Percentiles rank a stretch among this genome's conserved stretches.
phyloP scores from a whole-genome alignment of 2,329 filamentous ascomycete genomes.

The Penicillium sp. region DNA sequence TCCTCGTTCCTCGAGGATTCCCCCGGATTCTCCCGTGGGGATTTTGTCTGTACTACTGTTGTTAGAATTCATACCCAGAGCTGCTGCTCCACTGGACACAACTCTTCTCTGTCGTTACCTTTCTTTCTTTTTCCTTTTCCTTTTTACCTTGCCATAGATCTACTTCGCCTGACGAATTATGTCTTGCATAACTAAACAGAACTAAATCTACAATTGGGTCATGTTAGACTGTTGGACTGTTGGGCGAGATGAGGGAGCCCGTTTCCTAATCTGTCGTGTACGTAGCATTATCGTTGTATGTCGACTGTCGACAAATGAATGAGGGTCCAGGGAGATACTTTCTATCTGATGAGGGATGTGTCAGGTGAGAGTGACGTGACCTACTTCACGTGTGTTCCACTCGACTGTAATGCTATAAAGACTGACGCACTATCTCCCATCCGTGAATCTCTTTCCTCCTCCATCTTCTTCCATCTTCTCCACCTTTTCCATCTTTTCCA shows the following conservation, averaged over 20 bases:
- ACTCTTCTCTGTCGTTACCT: slow-evolving; percentile 8
- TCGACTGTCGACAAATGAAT: too few species aligned
- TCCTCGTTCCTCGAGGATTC: not conserved
- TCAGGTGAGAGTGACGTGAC: too few species aligned
- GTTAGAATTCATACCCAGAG: slow-evolving; percentile 15
- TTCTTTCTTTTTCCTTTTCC: not conserved
- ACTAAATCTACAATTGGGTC: slow-evolving; percentile 3
- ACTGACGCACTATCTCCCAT: too few species aligned
- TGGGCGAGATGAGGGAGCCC: too few species aligned
- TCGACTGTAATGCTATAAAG: too few species aligned
- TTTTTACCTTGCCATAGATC: not conserved
- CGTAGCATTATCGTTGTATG: not conserved
- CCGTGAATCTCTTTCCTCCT: too few species aligned
- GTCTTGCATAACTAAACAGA: slow-evolving; percentile 11
- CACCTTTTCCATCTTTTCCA: too few species aligned
- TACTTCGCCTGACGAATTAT: slow-evolving; percentile 10
- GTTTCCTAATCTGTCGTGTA: not conserved
- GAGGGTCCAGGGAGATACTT: too few species aligned
- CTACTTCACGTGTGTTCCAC: too few species aligned
- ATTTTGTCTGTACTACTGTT: slow-evolving; percentile 10
- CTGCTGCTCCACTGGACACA: slow-evolving; percentile 2
- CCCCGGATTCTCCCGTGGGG: not conserved
- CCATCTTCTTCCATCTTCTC: too few species aligned
- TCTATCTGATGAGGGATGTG: too few species aligned
- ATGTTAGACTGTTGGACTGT: not conserved